Evolutionary conservation across 352 stramenopile species (phyloP).

Genomic region (Globisporangium heterothallicum): DNA sequence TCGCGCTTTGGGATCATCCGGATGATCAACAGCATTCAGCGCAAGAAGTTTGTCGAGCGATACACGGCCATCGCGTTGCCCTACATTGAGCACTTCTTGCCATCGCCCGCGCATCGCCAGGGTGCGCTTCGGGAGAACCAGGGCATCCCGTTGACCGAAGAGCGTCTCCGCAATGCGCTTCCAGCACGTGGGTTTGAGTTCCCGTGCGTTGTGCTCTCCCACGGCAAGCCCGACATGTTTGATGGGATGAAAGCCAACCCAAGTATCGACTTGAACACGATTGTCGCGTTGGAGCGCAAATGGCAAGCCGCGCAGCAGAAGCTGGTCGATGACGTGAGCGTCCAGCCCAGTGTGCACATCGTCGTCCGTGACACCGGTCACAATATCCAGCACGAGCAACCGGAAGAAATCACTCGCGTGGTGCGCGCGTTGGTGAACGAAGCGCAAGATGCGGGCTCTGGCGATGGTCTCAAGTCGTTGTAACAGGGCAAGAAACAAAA

Average conservation of each 20-base stretch:
- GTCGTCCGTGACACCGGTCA: slow-evolving; percentile 52
- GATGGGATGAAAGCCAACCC: slow-evolving; percentile 55
- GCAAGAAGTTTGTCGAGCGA: slow-evolving; percentile 43
- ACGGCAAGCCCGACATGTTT: slow-evolving; percentile 64
- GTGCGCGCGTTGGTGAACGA: slow-evolving; percentile 53
- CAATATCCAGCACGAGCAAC: slow-evolving; percentile 71
- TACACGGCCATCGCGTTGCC: slow-evolving; percentile 47
- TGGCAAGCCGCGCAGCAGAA: slow-evolving; percentile 59
- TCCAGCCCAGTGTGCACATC: slow-evolving; percentile 34
- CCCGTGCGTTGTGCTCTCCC: slow-evolving; percentile 67
- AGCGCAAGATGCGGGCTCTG: slow-evolving; percentile 7
- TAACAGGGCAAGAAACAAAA: background rate
- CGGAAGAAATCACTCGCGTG: slow-evolving; percentile 45
- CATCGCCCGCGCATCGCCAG: slow-evolving; percentile 57
- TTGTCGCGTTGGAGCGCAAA: slow-evolving; percentile 53
- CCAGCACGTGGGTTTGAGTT: slow-evolving; percentile 28
- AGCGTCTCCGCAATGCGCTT: slow-evolving; percentile 39
- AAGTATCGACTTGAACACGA: slow-evolving; percentile 28
- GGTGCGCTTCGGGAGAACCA: slow-evolving; percentile 51
- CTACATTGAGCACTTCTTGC: slow-evolving; percentile 59
- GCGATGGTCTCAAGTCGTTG: slow-evolving; percentile 8
- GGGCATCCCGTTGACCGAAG: slow-evolving; percentile 52
- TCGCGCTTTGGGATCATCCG: slow-evolving; percentile 59
- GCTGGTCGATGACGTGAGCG: slow-evolving; percentile 41
- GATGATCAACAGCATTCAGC: slow-evolving; percentile 62